phyloP scores from a whole-genome alignment of 2,329 filamentous ascomycete genomes.

The Colletotrichum sp. region DNA sequence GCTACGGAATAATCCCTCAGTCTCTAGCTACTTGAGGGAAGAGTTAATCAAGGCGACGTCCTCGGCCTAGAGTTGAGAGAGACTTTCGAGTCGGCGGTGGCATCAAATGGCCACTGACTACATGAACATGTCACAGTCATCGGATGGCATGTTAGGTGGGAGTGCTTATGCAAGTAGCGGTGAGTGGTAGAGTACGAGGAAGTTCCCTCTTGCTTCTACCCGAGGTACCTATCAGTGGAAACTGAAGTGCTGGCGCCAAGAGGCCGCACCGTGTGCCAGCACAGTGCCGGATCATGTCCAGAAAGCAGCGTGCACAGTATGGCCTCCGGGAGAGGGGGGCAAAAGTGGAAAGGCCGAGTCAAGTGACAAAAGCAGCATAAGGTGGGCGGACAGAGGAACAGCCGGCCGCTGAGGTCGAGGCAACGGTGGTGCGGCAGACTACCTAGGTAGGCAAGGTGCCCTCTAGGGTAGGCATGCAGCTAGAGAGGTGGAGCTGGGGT shows the following conservation, averaged over 20 bases:
- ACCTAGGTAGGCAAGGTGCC: background rate
- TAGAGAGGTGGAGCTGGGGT: background rate
- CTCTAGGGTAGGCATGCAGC: background rate
- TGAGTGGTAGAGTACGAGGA: background rate
- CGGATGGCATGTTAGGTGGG: background rate
- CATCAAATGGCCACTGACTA: background rate
- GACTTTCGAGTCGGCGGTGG: background rate
- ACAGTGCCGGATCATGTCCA: background rate
- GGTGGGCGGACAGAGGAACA: background rate
- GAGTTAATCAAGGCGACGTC: background rate
- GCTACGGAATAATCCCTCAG: background rate
- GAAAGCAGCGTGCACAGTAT: background rate
- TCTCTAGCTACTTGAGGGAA: background rate
- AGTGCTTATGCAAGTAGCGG: slow-evolving; percentile 10
- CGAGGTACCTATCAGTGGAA: background rate
- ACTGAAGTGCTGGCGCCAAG: background rate
- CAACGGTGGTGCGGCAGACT: background rate
- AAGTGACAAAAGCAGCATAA: background rate
- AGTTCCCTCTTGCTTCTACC: background rate
- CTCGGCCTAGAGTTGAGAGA: background rate
- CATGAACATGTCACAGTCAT: slow-evolving; percentile 1
- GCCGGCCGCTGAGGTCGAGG: background rate
- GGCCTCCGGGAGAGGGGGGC: background rate
- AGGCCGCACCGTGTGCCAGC: background rate
- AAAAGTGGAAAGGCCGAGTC: background rate